Percentiles rank a stretch among this genome's conserved stretches.
These are phyloP conservation scores for Populus hybrid DNA, from an alignment of 441 rosid genomes.

Conservation along the genomic window DNA sequence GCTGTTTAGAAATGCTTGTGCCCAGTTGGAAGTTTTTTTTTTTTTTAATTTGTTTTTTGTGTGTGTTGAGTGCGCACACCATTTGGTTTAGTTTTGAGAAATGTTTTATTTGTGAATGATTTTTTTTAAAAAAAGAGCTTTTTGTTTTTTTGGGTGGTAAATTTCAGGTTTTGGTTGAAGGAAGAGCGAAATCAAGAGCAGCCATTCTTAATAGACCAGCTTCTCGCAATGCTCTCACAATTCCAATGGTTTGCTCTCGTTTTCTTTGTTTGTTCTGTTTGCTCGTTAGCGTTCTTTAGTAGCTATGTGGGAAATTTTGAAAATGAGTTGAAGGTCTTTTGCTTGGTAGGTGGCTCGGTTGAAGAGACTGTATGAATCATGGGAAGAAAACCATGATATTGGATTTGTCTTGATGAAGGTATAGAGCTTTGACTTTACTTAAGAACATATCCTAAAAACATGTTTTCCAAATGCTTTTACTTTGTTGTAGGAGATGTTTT, in stretches of 20 bases:
- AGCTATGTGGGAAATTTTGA: not conserved
- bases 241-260: conserved; percentile 53
- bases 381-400: conserved; percentile 93
- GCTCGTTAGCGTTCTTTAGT: not conserved
- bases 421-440: conserved; percentile 1
- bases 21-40: not conserved
- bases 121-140: no score
- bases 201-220: conserved; percentile 74
- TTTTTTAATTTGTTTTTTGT: no score
- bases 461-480: not conserved
- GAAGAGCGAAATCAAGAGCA: conserved; percentile 88
- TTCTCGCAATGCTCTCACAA: conserved; percentile 72
- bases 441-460: not conserved
- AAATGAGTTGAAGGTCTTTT: not conserved
- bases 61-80: no score
- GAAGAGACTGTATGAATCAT: conserved; percentile 73
- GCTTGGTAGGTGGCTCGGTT: conserved; percentile 56
- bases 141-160: not conserved
- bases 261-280: not conserved
- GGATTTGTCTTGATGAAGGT: conserved; percentile 93
- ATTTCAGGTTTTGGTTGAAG: conserved; percentile 80
- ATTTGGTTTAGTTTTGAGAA: no score
- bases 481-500: not conserved
- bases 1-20: not conserved
- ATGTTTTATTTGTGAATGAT: no score